Evolutionary conservation across 306 rosid species (phyloP), one percentile per base, ranked within the genome.

Genomic region (Hippophae gyantsensis): DNA sequence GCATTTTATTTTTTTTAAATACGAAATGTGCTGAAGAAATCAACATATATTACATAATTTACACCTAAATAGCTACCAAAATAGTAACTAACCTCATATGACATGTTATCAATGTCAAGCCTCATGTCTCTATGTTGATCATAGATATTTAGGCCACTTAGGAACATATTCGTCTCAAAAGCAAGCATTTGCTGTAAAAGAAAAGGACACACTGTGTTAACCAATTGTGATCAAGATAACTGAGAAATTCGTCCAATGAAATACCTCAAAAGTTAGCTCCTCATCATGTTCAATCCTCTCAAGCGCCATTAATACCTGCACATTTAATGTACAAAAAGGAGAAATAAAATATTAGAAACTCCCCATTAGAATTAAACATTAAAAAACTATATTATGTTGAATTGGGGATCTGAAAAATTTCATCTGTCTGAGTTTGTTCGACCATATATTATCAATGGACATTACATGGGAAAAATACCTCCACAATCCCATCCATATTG

Each of bases 61-160:
- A 40, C 7, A 58, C 57, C 38, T 32, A 32, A 32, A 32, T 32
- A 58, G 8, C 13, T 54, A 48, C 62, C 63, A 44, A 44, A 46
- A 67, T 47, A 26, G 42, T 47, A 50, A 62, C 67, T 93, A 70
- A 93, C 97, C 99, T 93, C 97, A 51, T 93, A 93, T 71, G 99
- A 78, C 99, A 93, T 89, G 79, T 86, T 86, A 79, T 93, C 99
- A 43, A 88, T 93, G 74, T 93, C 97, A 77, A 93, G 74, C 59
- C 99, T 87, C 99, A 93, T 86, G 67, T 89, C 99, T 74, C 97
- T 82, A 41, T 93, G 99, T 55, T 81, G 97, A 79, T 93, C 99
- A 50, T 84, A 68, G 81, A 86, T 77, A 72, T 75, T 83, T 41
- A 93, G 69, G 71, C 99, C 87, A 74, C 58, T 75, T 42, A 82